phyloP scores from a whole-genome alignment of 139 green algal species.

The Tetradesmus lagerheimii region DNA sequence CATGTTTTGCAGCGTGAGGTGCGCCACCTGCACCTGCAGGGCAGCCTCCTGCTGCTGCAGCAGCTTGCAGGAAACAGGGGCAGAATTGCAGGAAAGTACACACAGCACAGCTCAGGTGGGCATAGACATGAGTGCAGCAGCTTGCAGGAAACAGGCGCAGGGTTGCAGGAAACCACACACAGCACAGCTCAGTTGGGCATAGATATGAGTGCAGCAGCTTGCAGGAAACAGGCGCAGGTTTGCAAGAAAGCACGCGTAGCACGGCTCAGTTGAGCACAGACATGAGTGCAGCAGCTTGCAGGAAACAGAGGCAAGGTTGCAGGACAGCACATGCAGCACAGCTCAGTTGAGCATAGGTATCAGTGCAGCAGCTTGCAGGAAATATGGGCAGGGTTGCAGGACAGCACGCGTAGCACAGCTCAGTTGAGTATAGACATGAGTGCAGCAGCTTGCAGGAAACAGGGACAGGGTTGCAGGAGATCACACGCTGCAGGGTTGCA shows the following conservation, averaged over 20 bases:
- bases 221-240: not conserved
- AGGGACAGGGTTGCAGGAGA: too few species aligned
- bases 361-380: not conserved
- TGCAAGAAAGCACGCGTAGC: not conserved
- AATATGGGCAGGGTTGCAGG: too few species aligned
- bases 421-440: too few species aligned
- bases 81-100: not conserved
- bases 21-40: constrained; percentile 33
- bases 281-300: not conserved
- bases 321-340: not conserved
- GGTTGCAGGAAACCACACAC: not conserved
- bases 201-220: not conserved
- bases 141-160: not conserved
- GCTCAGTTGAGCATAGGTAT: too few species aligned
- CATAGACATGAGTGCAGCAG: too few species aligned
- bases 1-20: constrained; percentile 41
- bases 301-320: too few species aligned
- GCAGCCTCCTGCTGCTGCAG: constrained; percentile 44
- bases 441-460: too few species aligned
- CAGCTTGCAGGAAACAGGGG: constrained; percentile 7
- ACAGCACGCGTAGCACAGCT: too few species aligned
- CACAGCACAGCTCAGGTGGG: too few species aligned
- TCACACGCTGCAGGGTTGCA: too few species aligned
- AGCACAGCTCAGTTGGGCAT: too few species aligned
- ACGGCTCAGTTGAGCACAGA: too few species aligned